phyloP scores from a whole-genome alignment of 805 yeast genomes.

The Candida incommunis region DNA sequence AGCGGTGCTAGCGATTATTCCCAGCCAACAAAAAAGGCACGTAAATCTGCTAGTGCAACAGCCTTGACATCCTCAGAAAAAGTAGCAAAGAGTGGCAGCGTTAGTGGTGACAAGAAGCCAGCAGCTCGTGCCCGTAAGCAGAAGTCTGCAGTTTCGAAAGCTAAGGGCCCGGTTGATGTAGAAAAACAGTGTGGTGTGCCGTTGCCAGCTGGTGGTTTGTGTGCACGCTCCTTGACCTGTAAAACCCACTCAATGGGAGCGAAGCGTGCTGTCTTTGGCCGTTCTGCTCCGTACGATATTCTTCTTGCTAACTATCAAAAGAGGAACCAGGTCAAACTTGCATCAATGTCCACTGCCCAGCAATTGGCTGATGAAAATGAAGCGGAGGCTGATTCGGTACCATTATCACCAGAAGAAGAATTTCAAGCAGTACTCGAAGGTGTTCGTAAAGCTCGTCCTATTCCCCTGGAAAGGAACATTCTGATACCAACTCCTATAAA shows the following conservation, averaged over 20 bases:
- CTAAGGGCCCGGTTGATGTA: constrained; percentile 73
- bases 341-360: constrained; percentile 27
- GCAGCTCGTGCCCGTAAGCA: neutral
- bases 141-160: constrained; percentile 23
- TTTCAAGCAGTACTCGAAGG: constrained; percentile 86
- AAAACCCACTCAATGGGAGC: constrained; percentile 94
- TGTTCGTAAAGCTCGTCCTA: constrained; percentile 35
- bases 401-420: constrained; percentile 3
- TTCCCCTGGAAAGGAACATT: constrained; percentile 65
- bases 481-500: constrained; percentile 58
- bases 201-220: constrained; percentile 71
- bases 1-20: neutral
- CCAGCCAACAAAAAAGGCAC: neutral
- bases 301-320: constrained; percentile 77
- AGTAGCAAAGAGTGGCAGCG: neutral
- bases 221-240: constrained; percentile 84
- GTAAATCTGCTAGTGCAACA: neutral
- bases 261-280: constrained; percentile 76
- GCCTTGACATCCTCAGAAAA: neutral
- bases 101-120: neutral
- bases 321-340: constrained; percentile 74
- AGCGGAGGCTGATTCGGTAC: constrained; percentile 6
- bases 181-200: constrained; percentile 89
- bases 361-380: constrained; percentile 20
- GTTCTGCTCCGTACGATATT: constrained; percentile 77